Percentiles rank a stretch among this genome's conserved stretches.
Evolutionary conservation across 345 rosid genomes (phyloP).

Genomic region (Odontarrhena argentea): DNA sequence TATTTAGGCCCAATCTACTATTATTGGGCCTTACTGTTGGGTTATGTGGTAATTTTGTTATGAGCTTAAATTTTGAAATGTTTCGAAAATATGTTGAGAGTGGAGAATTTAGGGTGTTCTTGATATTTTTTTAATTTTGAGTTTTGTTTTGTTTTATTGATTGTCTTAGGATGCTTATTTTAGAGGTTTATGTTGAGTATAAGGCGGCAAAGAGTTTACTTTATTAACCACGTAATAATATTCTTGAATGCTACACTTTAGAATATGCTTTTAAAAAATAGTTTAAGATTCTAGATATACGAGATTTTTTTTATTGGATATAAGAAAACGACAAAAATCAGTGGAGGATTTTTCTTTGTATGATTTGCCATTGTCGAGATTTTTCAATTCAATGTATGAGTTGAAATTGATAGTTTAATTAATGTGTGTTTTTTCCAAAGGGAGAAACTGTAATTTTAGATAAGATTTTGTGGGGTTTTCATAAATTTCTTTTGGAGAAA

Average conservation of each 20-base stretch:
- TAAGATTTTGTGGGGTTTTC: conserved; percentile 9
- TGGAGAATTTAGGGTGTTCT: not conserved
- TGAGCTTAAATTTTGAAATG: not conserved
- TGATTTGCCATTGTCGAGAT: not conserved
- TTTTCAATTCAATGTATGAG: not conserved
- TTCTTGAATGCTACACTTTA: not conserved
- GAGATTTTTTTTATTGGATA: not conserved
- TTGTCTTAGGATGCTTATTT: not conserved
- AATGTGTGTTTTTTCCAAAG: conserved; percentile 11
- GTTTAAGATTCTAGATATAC: conserved; percentile 7
- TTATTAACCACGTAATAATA: not conserved
- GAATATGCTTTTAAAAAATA: conserved; percentile 24
- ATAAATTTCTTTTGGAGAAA: not conserved
- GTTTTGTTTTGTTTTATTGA: not conserved
- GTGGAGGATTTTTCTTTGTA: conserved; percentile 23
- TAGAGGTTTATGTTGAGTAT: conserved; percentile 9
- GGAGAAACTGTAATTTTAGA: conserved; percentile 8
- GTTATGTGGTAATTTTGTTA: too few species aligned
- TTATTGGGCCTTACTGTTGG: not conserved
- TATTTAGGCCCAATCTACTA: not conserved
- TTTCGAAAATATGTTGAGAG: not conserved
- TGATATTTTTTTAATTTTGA: not conserved
- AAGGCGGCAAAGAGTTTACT: not conserved
- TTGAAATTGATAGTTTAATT: conserved; percentile 22
- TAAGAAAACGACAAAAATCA: conserved; percentile 20